These are phyloP conservation scores for Przewalskia tangutica DNA, from an alignment of 257 asterid genomes.

Conservation along the genomic window DNA sequence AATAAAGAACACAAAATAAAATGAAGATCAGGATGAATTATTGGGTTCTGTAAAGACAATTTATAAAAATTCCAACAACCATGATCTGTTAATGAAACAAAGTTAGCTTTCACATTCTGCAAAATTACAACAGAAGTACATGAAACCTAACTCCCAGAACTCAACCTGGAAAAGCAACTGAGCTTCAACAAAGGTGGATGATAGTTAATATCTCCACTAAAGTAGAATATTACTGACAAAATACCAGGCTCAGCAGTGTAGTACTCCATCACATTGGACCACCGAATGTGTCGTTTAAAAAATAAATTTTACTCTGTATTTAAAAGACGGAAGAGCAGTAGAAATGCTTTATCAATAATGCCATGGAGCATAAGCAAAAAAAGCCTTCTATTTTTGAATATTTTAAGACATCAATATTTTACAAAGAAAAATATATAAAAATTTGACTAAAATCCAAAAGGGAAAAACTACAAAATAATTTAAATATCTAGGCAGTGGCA, in stretches of 20 bases:
- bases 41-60: neutral
- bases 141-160: neutral
- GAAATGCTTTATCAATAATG: neutral
- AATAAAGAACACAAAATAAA: neutral
- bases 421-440: neutral
- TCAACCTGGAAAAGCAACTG: neutral
- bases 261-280: neutral
- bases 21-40: neutral
- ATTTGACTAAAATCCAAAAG: neutral
- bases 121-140: neutral
- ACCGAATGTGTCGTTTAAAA: neutral
- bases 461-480: neutral
- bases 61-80: neutral
- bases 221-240: neutral
- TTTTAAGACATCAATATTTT: neutral
- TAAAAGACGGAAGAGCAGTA: neutral
- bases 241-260: neutral
- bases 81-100: neutral
- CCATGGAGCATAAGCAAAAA: neutral
- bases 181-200: neutral
- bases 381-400: neutral
- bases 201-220: neutral
- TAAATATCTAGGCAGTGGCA: neutral
- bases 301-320: neutral
- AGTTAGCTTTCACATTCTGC: neutral